Percentiles rank a stretch among this genome's conserved stretches.
These are phyloP conservation scores for Helenozyma baotianmanensis DNA, from an alignment of 805 yeast genomes.

Conservation along the genomic window DNA sequence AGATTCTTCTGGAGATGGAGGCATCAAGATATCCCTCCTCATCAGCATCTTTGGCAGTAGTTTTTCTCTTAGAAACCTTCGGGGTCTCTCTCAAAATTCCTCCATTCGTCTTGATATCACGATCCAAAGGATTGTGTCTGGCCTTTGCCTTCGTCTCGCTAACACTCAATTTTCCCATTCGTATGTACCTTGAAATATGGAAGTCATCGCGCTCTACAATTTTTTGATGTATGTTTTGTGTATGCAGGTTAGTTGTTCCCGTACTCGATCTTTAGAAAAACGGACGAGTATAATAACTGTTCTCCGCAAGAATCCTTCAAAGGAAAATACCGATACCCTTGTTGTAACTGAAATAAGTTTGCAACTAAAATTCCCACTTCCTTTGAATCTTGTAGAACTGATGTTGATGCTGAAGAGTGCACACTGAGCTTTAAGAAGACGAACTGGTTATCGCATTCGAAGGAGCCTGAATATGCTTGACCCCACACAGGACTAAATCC, in stretches of 20 bases:
- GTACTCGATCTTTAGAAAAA: conserved; percentile 39
- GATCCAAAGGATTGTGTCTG: conserved; percentile 78
- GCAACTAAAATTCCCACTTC: conserved; percentile 57
- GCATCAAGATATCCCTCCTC: conserved; percentile 76
- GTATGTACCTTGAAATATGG: too few relatives aligned
- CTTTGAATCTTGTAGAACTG: conserved; percentile 18
- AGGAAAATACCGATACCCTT: conserved; percentile 81
- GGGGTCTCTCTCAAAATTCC: conserved; percentile 58
- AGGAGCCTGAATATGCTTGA: conserved; percentile 42
- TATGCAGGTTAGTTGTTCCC: conserved; percentile 5
- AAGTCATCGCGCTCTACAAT: conserved; percentile 7
- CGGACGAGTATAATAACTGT: conserved; percentile 50
- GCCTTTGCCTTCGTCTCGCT: conserved; percentile 48
- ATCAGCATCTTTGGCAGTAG: conserved; percentile 35
- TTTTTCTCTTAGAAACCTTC: conserved; percentile 25
- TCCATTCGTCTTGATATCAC: conserved; percentile 68
- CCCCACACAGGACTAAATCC: conserved; percentile 92
- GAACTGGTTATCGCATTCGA: conserved; percentile 35
- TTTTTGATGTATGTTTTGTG: not conserved
- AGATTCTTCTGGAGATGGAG: conserved; percentile 72
- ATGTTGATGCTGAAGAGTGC: conserved; percentile 27
- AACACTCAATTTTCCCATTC: conserved; percentile 65
- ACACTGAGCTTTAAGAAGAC: conserved; percentile 55
- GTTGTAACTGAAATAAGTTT: conserved; percentile 57
- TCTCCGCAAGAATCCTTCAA: conserved; percentile 78